Conservation (phyloP, 768 basidiomycete genomes). For the Auricularia sp. region DNA sequence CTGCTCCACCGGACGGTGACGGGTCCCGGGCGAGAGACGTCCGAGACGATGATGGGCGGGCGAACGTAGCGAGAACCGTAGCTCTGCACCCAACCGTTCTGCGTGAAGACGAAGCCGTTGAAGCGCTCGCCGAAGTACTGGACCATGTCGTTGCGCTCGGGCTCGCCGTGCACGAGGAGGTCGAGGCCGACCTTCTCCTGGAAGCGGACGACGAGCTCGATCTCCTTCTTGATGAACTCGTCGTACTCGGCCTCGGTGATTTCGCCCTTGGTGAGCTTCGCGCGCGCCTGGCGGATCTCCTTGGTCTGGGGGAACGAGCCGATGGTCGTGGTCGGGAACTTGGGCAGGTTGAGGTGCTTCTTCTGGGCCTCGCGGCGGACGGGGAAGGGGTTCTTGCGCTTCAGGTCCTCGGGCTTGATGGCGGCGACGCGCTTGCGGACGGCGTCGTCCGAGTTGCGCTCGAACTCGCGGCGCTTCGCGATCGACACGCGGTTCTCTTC, state of each 20-base stretch:
- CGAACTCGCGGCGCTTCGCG: conserved; percentile 88
- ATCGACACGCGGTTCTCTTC: conserved; percentile 89
- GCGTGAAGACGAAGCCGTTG: conserved; percentile 93
- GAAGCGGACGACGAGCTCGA: conserved; percentile 87
- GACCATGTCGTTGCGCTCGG: conserved; percentile 99
- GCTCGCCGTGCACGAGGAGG: conserved; percentile 96
- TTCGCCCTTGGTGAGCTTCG: conserved; percentile 88
- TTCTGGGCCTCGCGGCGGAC: conserved; percentile 81
- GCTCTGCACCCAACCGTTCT: conserved; percentile 98
- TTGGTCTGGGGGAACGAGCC: conserved; percentile 99
- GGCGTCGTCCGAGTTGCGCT: conserved; percentile 83
- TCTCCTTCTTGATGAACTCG: conserved; percentile 96
- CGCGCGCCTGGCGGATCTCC: conserved; percentile 95
- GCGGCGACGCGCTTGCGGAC: conserved; percentile 92
- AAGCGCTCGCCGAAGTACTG: conserved; percentile 99
- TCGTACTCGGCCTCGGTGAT: conserved; percentile 83
- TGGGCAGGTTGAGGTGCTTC: conserved; percentile 74
- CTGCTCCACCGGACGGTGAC: conserved; percentile 97
- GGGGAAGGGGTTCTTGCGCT: conserved; percentile 85
- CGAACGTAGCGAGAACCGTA: conserved; percentile 99
- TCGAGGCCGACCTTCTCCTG: conserved; percentile 96
- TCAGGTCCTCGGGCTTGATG: conserved; percentile 76
- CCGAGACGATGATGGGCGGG: conserved; percentile 96
- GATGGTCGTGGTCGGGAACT: conserved; percentile 97
- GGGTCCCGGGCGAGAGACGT: conserved; percentile 83